phyloP scores from a whole-genome alignment of 805 yeast genomes.

The Starmerella stigmatis region DNA sequence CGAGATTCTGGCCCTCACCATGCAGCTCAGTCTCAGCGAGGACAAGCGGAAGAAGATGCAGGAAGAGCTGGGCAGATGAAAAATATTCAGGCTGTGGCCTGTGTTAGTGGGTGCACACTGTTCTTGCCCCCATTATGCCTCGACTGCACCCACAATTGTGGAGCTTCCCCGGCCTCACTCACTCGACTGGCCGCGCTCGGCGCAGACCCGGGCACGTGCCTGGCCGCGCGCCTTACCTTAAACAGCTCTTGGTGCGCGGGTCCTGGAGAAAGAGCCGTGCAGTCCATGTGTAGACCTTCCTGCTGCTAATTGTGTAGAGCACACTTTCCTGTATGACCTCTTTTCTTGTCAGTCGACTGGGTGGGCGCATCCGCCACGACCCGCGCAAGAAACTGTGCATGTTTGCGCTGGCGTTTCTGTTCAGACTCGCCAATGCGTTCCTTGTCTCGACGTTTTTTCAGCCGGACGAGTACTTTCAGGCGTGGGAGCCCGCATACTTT shows the following conservation, averaged over 20 bases:
- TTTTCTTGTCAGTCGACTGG: neutral
- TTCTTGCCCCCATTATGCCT: too few species aligned
- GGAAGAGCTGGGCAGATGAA: constrained; percentile 19
- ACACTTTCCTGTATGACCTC: neutral
- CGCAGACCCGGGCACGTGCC: too few species aligned
- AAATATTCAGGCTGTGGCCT: too few species aligned
- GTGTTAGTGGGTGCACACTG: too few species aligned
- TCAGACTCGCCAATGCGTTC: constrained; percentile 52
- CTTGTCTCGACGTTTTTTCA: constrained; percentile 71
- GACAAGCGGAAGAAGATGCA: constrained; percentile 22
- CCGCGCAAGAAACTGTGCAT: neutral
- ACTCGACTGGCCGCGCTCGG: too few species aligned
- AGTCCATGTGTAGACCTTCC: too few species aligned
- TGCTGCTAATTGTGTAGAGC: too few species aligned
- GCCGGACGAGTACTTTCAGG: constrained; percentile 92
- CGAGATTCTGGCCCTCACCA: constrained; percentile 50
- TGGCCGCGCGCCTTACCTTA: too few species aligned
- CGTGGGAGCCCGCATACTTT: constrained; percentile 81
- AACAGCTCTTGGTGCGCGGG: too few species aligned
- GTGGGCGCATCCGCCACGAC: neutral
- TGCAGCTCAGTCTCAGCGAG: constrained; percentile 44
- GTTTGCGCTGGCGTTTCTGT: constrained; percentile 4
- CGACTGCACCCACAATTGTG: too few species aligned
- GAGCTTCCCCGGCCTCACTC: too few species aligned
- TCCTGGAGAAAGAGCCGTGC: too few species aligned